These are phyloP conservation scores for Lithospermum erythrorhizon DNA, from an alignment of 257 asterid genomes.

Conservation along the genomic window DNA sequence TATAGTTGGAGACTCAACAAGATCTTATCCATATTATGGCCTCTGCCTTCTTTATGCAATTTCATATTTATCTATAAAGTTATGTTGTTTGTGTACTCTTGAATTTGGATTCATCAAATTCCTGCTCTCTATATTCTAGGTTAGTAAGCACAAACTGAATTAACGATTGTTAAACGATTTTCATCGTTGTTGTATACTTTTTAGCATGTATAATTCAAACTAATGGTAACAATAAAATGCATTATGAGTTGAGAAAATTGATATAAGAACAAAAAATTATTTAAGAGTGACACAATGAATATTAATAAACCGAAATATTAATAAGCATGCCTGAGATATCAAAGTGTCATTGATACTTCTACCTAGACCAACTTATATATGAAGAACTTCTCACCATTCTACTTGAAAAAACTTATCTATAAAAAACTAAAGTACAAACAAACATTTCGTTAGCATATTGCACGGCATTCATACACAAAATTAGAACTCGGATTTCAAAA, in stretches of 20 bases:
- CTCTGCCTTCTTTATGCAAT: no score
- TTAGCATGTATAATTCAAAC: no score
- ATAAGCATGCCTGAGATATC: not conserved
- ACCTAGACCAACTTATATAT: not conserved
- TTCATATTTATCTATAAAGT: no score
- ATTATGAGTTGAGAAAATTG: no score
- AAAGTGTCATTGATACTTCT: not conserved
- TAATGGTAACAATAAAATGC: no score
- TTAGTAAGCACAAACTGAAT: no score
- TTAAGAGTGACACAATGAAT: not conserved
- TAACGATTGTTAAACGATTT: no score
- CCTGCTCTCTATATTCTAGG: no score
- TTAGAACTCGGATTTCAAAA: conserved; percentile 3
- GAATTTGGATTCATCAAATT: not conserved
- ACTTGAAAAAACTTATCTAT: not conserved
- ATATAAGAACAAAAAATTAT: no score
- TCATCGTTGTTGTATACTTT: no score
- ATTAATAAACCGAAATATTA: not conserved
- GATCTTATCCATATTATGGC: no score
- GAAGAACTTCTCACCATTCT: not conserved
- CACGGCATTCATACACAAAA: not conserved
- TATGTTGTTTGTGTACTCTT: not conserved
- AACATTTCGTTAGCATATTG: not conserved
- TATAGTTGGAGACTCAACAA: no score
- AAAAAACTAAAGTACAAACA: not conserved